Evolutionary conservation across 306 rosid genomes (phyloP).

Genomic region (Crotalaria pallida): DNA sequence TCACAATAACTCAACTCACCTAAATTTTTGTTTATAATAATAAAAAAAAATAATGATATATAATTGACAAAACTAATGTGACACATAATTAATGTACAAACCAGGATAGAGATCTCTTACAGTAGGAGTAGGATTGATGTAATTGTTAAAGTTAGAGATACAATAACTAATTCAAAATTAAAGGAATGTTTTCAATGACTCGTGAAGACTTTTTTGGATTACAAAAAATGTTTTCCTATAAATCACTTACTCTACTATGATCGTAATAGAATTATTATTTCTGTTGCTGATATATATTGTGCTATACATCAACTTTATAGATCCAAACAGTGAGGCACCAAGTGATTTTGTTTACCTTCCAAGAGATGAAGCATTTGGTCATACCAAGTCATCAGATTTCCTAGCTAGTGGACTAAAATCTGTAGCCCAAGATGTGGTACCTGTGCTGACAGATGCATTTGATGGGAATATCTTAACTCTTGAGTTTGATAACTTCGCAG

Average conservation of each 20-base stretch:
- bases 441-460: conserved; percentile 41
- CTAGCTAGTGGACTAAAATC: conserved; percentile 57
- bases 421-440: conserved; percentile 37
- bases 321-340: conserved; percentile 52
- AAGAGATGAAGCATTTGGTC: conserved; percentile 74
- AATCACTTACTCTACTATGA: neutral
- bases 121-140: neutral
- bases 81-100: neutral
- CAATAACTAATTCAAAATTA: neutral
- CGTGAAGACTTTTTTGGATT: neutral
- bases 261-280: neutral
- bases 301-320: conserved; percentile 14
- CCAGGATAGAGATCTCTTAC: too few species aligned
- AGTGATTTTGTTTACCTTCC: conserved; percentile 60
- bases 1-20: too few species aligned
- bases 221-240: neutral
- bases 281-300: neutral
- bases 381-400: conserved; percentile 67
- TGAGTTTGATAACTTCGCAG: conserved; percentile 64
- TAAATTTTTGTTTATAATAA: too few species aligned
- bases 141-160: neutral
- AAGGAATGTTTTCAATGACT: neutral
- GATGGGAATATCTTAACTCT: conserved; percentile 22
- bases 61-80: neutral
- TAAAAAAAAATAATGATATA: too few species aligned